phyloP scores from a whole-genome alignment of 176 grass and related monocot species.

The Ensete ventricosum region DNA sequence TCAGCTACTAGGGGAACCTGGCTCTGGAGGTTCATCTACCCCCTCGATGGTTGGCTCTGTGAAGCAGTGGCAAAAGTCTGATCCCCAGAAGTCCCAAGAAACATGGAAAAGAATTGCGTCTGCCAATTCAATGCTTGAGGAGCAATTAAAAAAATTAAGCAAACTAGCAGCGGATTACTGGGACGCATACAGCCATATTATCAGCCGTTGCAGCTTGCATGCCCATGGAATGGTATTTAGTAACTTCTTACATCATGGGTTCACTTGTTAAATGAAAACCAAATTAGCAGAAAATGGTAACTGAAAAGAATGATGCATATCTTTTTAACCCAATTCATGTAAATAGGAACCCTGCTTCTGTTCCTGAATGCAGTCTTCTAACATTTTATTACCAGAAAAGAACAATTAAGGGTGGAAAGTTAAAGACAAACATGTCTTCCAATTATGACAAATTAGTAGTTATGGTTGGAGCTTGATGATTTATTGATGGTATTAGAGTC shows the following conservation, averaged over 20 bases:
- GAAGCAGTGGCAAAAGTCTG: slow-evolving; percentile 73
- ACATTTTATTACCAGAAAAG: too few relatives aligned
- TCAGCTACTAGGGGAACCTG: slow-evolving; percentile 88
- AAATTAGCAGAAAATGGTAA: background rate
- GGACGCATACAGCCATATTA: slow-evolving; percentile 42
- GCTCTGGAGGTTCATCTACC: slow-evolving; percentile 85
- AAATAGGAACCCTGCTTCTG: too few relatives aligned
- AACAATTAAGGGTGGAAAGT: too few relatives aligned
- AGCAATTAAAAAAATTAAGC: slow-evolving; percentile 54
- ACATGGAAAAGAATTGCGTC: slow-evolving; percentile 57
- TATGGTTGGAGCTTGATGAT: too few relatives aligned
- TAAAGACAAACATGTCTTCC: too few relatives aligned
- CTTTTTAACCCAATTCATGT: too few relatives aligned
- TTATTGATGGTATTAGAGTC: too few relatives aligned
- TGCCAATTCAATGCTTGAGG: slow-evolving; percentile 63
- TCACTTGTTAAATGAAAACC: background rate
- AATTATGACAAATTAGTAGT: too few relatives aligned
- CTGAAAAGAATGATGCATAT: too few relatives aligned
- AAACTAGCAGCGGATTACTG: slow-evolving; percentile 47
- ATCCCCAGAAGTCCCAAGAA: slow-evolving; percentile 68
- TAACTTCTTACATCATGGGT: slow-evolving; percentile 24
- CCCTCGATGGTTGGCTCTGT: slow-evolving; percentile 94
- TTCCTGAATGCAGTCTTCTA: too few relatives aligned
- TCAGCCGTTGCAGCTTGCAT: slow-evolving; percentile 47
- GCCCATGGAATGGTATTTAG: slow-evolving; percentile 28